A percentile compares a stretch with the other conserved stretches of the same genome.
Conservation (phyloP, 1,139 yeast genomes). For the Magnusiomyces paraingens region DNA sequence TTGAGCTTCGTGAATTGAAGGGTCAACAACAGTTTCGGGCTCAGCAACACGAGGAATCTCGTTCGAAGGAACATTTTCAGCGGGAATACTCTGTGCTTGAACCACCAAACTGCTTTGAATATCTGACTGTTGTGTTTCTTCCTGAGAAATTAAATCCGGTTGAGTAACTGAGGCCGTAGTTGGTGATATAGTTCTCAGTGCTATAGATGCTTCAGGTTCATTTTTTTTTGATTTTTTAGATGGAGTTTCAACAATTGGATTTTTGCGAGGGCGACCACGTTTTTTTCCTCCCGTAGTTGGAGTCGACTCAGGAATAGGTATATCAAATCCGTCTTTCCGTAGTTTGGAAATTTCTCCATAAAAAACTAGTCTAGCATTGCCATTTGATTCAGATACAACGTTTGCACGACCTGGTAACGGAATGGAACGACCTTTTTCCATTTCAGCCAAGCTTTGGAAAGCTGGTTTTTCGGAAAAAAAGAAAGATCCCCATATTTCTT, state of each 20-base stretch:
- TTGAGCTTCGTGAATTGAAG: not conserved
- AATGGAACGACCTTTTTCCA: slow-evolving; percentile 21
- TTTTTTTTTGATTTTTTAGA: not conserved
- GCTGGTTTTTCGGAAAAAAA: slow-evolving; percentile 11
- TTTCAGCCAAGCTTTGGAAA: slow-evolving; percentile 14
- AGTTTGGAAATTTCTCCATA: slow-evolving; percentile 15
- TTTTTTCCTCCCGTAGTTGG: slow-evolving; percentile 19
- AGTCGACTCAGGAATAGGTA: not conserved
- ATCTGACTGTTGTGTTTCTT: no score
- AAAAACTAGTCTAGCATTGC: slow-evolving; percentile 15
- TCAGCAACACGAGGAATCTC: no score
- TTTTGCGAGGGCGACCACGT: slow-evolving; percentile 31
- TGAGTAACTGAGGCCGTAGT: no score
- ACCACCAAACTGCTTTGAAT: no score
- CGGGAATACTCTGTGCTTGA: no score
- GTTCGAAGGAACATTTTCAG: no score
- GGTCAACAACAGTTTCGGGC: no score
- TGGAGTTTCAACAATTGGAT: slow-evolving; percentile 1
- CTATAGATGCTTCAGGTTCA: not conserved
- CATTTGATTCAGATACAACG: slow-evolving; percentile 1
- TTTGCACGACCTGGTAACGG: slow-evolving; percentile 25
- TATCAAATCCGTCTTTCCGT: not conserved
- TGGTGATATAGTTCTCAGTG: no score
- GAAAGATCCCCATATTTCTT: slow-evolving; percentile 29
- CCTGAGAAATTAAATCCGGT: no score